Base-by-base conservation (phyloP, 768 basidiomycete species). In the Trametes cinnabarina region DNA sequence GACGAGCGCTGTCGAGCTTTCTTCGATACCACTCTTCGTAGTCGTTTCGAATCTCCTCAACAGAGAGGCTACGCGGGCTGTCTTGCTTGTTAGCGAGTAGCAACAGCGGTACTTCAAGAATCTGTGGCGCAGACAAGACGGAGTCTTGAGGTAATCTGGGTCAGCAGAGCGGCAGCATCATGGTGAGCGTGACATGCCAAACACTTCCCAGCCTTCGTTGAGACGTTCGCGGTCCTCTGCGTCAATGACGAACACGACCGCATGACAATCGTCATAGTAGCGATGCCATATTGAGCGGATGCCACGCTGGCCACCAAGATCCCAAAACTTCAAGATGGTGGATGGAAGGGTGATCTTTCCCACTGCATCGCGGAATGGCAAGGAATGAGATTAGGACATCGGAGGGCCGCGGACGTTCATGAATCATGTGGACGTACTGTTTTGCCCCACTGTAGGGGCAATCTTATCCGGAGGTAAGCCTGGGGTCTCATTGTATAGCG, bases 31-130 rank as follows among this genome's bases (percentile, higher is more conserved):
- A 94, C 46, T 86, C 86, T 70, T 93, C 90, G 59, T 92, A 93
- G 70, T 90, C 86, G 59, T 94, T 88, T 20, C 94, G 77, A 47
- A 99, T 94, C 61, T 98, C 93, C 49, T 93, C 87, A 0, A 94
- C 91, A 0, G 92, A 89, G 30, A 98, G 77, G 63, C 88, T 88
- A 17, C 77, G 72, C 0, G 88, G 86, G 3, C 81, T 84, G 64
- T 98, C 97, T 71, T 98, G 96, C 71, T 99, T 98, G 76, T 98
- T 98, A 25, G 95, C 97, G 17, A 98, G 81, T 10, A 99, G 84
- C 6, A 99, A 79, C 2, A 97, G 80, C 0, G 96, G 97, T 1
- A 98, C 83, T 49, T 88, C 88, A 23, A 98, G 85, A 28, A 95
- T 94, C 65, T 93, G 88, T 0, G 92, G 94, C 1, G 90, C 85